Conservation (phyloP, 805 yeast species). For the Peterozyma xylosa region DNA sequence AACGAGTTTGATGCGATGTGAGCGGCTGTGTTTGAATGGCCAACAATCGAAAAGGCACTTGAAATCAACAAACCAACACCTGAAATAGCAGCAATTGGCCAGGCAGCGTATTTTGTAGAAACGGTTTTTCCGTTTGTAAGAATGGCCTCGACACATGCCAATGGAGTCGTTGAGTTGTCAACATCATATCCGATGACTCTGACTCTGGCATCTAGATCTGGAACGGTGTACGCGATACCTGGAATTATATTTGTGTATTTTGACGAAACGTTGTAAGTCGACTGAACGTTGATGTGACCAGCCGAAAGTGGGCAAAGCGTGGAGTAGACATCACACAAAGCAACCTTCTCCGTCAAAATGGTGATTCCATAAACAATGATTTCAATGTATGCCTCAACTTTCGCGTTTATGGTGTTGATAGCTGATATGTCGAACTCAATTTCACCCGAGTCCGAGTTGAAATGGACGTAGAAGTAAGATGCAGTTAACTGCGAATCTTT, state of each 20-base stretch:
- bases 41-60: slow-evolving; percentile 78
- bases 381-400: slow-evolving; percentile 57
- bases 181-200: slow-evolving; percentile 56
- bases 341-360: slow-evolving; percentile 43
- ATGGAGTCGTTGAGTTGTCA: slow-evolving; percentile 36
- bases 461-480: slow-evolving; percentile 68
- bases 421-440: slow-evolving; percentile 68
- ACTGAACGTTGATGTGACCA: slow-evolving; percentile 73
- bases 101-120: slow-evolving; percentile 82
- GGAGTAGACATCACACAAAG: slow-evolving; percentile 54
- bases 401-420: slow-evolving; percentile 66
- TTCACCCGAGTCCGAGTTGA: slow-evolving; percentile 56
- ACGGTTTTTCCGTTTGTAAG: slow-evolving; percentile 89
- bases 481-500: slow-evolving; percentile 82
- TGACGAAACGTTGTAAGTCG: slow-evolving; percentile 35
- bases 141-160: slow-evolving; percentile 91
- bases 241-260: slow-evolving; percentile 54
- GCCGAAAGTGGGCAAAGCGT: slow-evolving; percentile 79
- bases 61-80: slow-evolving; percentile 85
- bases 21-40: slow-evolving; percentile 89
- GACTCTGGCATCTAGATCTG: slow-evolving; percentile 91
- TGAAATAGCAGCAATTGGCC: slow-evolving; percentile 93
- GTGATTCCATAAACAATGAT: slow-evolving; percentile 78
- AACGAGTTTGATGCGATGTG: slow-evolving; percentile 96
- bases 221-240: slow-evolving; percentile 78